These are phyloP conservation scores for Lobosporangium transversale DNA, from an alignment of 192 early-diverging fungal genomes.

Conservation along the genomic window DNA sequence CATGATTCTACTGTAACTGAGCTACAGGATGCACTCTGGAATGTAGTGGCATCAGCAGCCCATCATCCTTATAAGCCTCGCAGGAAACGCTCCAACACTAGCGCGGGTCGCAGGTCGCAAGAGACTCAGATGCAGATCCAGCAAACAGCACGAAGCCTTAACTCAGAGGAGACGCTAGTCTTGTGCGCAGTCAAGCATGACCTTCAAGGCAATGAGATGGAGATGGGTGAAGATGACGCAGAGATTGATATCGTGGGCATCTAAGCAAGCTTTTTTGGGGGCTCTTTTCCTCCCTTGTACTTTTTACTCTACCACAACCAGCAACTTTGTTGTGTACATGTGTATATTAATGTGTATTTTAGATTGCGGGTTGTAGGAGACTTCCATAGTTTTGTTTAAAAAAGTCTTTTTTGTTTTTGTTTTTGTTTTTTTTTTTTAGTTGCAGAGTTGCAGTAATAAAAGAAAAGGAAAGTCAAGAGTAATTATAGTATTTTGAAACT, in stretches of 20 bases:
- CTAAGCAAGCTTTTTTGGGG: conserved; percentile 14
- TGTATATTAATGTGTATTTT: conserved; percentile 22
- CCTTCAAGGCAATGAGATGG: conserved; percentile 20
- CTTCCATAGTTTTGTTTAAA: conserved; percentile 1
- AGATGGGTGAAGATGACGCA: conserved; percentile 39
- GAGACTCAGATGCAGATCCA: conserved; percentile 21
- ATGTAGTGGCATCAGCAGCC: not conserved
- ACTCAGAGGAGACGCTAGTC: conserved; percentile 6
- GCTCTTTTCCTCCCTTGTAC: not conserved
- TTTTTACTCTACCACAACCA: not conserved
- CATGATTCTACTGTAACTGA: conserved; percentile 10
- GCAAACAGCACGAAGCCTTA: not conserved
- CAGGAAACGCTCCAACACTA: conserved; percentile 28
- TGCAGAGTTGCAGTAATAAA: conserved; percentile 2
- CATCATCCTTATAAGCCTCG: conserved; percentile 5
- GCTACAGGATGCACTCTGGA: not conserved
- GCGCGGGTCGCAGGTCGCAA: conserved; percentile 23
- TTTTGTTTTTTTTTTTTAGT: conserved; percentile 3
- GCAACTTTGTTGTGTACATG: not conserved
- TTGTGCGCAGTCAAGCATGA: not conserved
- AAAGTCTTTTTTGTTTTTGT: not conserved
- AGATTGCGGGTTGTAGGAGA: too few species aligned
- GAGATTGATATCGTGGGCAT: conserved; percentile 50
- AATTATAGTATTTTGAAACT: conserved; percentile 13
- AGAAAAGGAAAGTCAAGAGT: conserved; percentile 16